Conservation (phyloP, 106 monocot species). For the Acorus calamus region DNA sequence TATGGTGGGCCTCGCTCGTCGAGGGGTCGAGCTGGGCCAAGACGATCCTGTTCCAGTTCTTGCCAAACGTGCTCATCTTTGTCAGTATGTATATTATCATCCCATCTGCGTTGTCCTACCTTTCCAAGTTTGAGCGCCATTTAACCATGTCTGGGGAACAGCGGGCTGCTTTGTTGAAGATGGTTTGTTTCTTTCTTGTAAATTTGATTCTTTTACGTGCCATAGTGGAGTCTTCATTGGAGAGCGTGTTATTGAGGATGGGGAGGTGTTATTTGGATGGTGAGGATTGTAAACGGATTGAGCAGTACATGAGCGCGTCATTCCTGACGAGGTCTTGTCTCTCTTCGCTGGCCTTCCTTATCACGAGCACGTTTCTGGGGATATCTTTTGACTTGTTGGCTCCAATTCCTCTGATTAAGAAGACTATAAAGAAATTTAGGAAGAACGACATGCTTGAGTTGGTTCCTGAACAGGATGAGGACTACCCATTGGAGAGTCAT, state of each 20-base stretch:
- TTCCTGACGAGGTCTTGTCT: conserved; percentile 84
- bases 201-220: conserved; percentile 88
- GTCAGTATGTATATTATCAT: conserved; percentile 95
- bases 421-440: conserved; percentile 68
- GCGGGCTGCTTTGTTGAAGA: conserved; percentile 83
- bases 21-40: conserved; percentile 85
- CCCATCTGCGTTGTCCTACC: conserved; percentile 82
- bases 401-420: conserved; percentile 96
- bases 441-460: conserved; percentile 97
- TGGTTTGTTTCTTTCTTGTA: conserved; percentile 97
- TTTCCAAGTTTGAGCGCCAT: conserved; percentile 92
- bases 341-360: conserved; percentile 90
- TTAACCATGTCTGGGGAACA: conserved; percentile 93
- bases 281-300: conserved; percentile 72
- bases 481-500: conserved; percentile 37
- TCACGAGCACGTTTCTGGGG: conserved; percentile 80
- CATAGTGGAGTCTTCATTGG: conserved; percentile 82
- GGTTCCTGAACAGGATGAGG: conserved; percentile 87
- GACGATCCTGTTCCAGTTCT: conserved; percentile 67
- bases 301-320: conserved; percentile 87
- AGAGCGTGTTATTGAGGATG: conserved; percentile 80
- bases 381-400: conserved; percentile 95
- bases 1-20: conserved; percentile 70
- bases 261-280: conserved; percentile 89
- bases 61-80: conserved; percentile 92